These are phyloP conservation scores for Oryza punctata DNA, from an alignment of 176 grass and related monocot genomes.

Conservation along the genomic window DNA sequence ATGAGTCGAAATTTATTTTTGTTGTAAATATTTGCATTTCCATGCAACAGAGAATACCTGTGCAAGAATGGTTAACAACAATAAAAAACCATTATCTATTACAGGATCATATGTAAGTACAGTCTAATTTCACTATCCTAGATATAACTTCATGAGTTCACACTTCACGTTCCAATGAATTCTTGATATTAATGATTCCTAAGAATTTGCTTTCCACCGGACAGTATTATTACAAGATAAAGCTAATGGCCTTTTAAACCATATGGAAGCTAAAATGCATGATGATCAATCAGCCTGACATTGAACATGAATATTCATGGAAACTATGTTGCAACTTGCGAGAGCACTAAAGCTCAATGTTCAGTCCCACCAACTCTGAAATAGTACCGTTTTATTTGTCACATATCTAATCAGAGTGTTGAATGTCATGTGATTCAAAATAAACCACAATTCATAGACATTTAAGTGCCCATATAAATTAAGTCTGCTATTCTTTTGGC, in stretches of 20 bases:
- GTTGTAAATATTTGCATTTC: background rate
- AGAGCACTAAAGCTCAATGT: background rate
- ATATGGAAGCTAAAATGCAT: conserved; percentile 1
- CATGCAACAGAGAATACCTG: background rate
- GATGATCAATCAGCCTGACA: background rate
- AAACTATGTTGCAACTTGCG: background rate
- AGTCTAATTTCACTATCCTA: background rate
- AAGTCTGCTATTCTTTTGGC: background rate
- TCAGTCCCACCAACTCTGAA: conserved; percentile 12
- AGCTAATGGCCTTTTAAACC: conserved; percentile 3
- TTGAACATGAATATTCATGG: background rate
- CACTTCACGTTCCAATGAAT: background rate
- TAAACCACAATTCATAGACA: background rate
- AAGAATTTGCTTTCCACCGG: background rate
- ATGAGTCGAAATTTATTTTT: background rate
- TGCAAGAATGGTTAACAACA: conserved; percentile 14
- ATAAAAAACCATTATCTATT: background rate
- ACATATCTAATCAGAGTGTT: conserved; percentile 2
- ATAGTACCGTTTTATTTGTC: background rate
- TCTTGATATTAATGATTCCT: conserved; percentile 5
- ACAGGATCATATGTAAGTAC: background rate
- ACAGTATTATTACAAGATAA: background rate
- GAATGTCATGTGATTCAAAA: background rate
- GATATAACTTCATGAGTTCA: background rate
- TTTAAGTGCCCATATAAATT: background rate